A percentile compares a stretch with the other conserved stretches of the same genome.
phyloP scores from a whole-genome alignment of 306 rosid species.

The Crataegus laevigata region DNA sequence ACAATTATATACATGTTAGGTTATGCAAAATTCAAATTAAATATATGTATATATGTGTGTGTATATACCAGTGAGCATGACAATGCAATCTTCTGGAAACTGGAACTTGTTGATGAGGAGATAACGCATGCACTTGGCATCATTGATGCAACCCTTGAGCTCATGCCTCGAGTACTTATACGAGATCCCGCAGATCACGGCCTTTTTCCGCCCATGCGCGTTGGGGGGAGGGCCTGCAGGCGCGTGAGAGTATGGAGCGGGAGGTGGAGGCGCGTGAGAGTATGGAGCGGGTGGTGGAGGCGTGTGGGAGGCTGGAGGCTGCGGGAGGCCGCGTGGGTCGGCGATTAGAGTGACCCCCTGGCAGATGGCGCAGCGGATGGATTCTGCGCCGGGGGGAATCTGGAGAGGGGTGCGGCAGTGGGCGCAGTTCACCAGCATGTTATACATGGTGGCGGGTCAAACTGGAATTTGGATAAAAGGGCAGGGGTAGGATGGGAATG shows the following conservation, averaged over 20 bases:
- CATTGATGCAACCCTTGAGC: slow-evolving; percentile 91
- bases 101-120: slow-evolving; percentile 68
- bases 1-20: not conserved
- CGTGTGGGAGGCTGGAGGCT: slow-evolving; percentile 18
- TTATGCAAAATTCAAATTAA: not conserved
- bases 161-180: slow-evolving; percentile 72
- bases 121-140: slow-evolving; percentile 83
- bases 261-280: slow-evolving; percentile 18
- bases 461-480: not conserved
- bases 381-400: slow-evolving; percentile 64
- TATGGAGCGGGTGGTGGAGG: slow-evolving; percentile 20
- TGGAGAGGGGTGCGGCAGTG: slow-evolving; percentile 68
- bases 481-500: slow-evolving; percentile 2
- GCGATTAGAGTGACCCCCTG: slow-evolving; percentile 59
- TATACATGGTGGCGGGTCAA: slow-evolving; percentile 21
- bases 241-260: slow-evolving; percentile 53
- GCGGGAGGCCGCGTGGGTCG: slow-evolving; percentile 57
- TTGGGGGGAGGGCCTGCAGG: slow-evolving; percentile 59
- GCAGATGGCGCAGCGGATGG: slow-evolving; percentile 86
- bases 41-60: not conserved
- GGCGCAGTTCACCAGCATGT: slow-evolving; percentile 75
- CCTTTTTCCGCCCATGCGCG: slow-evolving; percentile 80
- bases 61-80: slow-evolving; percentile 82
- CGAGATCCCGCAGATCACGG: slow-evolving; percentile 83
- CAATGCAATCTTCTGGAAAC: slow-evolving; percentile 71